Evolutionary conservation across 805 yeast species (phyloP).

Genomic region (Metschnikowia amazonensis): DNA sequence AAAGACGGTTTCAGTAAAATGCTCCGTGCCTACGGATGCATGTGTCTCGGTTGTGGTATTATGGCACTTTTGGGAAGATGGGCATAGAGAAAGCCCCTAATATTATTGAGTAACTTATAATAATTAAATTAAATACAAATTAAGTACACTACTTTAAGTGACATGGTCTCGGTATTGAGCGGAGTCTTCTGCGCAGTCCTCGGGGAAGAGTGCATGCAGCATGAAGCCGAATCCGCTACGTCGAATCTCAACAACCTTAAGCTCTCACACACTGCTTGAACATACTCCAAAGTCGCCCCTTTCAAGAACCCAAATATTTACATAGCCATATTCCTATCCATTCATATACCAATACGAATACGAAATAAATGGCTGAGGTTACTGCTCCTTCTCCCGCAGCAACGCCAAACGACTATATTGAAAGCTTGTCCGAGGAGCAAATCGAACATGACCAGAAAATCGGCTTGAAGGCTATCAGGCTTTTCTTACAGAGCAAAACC

Average conservation of each 20-base stretch:
- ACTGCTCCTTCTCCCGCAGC: slow-evolving; percentile 21
- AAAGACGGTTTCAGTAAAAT: slow-evolving; percentile 19
- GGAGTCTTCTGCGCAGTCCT: neutral
- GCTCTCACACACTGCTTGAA: neutral
- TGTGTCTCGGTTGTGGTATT: slow-evolving; percentile 27
- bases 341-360: neutral
- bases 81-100: slow-evolving; percentile 20
- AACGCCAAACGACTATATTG: slow-evolving; percentile 42
- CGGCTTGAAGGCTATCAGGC: slow-evolving; percentile 80
- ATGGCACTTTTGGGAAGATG: slow-evolving; percentile 35
- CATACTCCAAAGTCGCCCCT: neutral
- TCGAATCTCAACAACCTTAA: slow-evolving; percentile 3
- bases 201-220: slow-evolving; percentile 4
- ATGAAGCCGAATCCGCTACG: neutral
- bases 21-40: slow-evolving; percentile 23
- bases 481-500: slow-evolving; percentile 82
- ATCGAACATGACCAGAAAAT: slow-evolving; percentile 58
- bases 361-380: slow-evolving; percentile 19
- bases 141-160: neutral
- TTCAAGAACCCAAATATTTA: neutral
- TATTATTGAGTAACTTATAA: neutral
- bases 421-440: slow-evolving; percentile 38
- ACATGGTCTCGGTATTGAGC: too few relatives aligned
- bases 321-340: neutral
- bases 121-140: neutral